phyloP scores from a whole-genome alignment of 495 filamentous ascomycete genomes.

The Thermothielavioides terrestris region DNA sequence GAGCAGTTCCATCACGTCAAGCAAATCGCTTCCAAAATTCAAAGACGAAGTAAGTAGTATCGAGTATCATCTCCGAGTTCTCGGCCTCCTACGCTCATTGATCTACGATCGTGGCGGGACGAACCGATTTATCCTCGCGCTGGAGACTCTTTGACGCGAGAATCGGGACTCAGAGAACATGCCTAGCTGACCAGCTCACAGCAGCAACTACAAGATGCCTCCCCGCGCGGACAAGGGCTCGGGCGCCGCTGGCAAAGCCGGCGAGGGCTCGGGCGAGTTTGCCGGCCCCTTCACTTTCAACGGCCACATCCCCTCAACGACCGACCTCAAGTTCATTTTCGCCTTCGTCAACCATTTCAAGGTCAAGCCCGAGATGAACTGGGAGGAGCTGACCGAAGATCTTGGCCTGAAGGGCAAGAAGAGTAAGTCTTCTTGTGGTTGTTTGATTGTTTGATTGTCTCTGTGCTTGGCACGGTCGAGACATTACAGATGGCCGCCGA shows the following conservation, averaged over 20 bases:
- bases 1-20: background rate
- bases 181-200: background rate
- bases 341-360: conserved; percentile 1
- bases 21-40: background rate
- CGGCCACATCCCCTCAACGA: background rate
- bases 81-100: background rate
- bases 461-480: background rate
- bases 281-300: background rate
- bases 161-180: background rate
- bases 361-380: conserved; percentile 8
- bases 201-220: conserved; percentile 4
- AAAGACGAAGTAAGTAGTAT: background rate
- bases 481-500: too few relatives aligned
- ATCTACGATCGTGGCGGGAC: background rate
- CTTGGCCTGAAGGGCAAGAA: background rate
- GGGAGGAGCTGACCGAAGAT: background rate
- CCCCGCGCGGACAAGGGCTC: background rate
- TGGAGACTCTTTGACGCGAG: background rate
- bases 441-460: background rate
- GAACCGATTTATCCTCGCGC: background rate
- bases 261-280: background rate
- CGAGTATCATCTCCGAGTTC: background rate
- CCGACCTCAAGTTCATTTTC: conserved; percentile 1
- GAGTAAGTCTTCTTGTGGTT: background rate
- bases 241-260: background rate